Conservation (phyloP, 108 stramenopile species). For the Schizochytrium sp. region DNA sequence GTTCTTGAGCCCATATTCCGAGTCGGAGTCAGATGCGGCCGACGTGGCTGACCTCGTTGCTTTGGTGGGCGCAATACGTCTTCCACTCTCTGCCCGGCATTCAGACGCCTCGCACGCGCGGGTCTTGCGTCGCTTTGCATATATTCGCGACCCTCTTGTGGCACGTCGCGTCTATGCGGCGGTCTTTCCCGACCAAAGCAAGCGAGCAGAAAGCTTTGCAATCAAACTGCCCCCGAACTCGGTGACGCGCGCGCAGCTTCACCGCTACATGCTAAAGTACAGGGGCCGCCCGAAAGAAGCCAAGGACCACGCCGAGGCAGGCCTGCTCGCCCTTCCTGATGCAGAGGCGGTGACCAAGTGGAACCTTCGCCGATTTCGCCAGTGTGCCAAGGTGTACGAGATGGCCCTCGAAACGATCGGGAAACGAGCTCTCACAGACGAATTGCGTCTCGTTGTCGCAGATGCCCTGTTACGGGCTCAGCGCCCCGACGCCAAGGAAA, state of each 20-base stretch:
- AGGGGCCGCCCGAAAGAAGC: not conserved
- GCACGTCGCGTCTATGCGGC: not conserved
- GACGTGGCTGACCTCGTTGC: not conserved
- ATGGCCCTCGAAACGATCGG: slow-evolving; percentile 13
- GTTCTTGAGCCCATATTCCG: not conserved
- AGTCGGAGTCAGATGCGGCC: not conserved
- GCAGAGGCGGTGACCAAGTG: not conserved
- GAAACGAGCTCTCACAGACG: not conserved
- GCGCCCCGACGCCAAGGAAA: not conserved
- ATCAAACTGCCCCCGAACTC: not conserved
- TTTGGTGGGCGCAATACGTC: not conserved
- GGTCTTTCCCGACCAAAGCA: not conserved
- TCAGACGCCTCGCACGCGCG: not conserved
- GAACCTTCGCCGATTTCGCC: not conserved
- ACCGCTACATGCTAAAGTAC: not conserved
- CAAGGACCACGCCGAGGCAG: not conserved
- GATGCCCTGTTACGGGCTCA: not conserved
- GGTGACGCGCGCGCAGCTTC: not conserved
- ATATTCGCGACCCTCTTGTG: not conserved
- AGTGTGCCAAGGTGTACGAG: not conserved
- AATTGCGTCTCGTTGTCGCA: not conserved
- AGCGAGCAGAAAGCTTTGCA: not conserved
- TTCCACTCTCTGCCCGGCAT: not conserved
- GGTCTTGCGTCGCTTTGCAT: not conserved
- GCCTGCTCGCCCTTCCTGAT: not conserved